Percentiles rank a stretch among this genome's conserved stretches.
Evolutionary conservation across 164 flowering plant genomes (phyloP).

Genomic region (Santalum album): DNA sequence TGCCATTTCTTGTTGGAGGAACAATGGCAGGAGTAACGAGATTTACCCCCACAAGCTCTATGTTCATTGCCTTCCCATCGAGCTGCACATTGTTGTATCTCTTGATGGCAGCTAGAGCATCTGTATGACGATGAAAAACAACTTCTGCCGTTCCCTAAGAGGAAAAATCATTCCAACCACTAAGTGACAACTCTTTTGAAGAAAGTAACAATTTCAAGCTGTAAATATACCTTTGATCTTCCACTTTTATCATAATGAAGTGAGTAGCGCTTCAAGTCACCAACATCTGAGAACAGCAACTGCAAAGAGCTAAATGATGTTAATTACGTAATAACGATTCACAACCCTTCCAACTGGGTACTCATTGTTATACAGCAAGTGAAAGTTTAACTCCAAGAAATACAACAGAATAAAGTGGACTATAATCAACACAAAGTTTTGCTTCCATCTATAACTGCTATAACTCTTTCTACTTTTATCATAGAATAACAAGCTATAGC

Average conservation of each 20-base stretch:
- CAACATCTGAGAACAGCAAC: constrained; percentile 1
- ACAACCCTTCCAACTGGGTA: too few species aligned
- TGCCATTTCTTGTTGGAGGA: not conserved
- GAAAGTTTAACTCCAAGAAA: too few species aligned
- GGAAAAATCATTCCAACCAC: not conserved
- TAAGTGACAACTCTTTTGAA: not conserved
- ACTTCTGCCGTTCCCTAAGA: constrained; percentile 3
- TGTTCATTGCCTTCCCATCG: constrained; percentile 4
- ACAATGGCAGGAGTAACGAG: not conserved
- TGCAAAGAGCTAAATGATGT: not conserved
- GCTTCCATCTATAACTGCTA: too few species aligned
- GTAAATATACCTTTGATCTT: constrained; percentile 2
- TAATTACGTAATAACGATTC: too few species aligned
- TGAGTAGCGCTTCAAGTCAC: not conserved
- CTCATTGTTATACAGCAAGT: too few species aligned
- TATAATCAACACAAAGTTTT: too few species aligned
- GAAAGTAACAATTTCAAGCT: not conserved
- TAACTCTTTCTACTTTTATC: too few species aligned
- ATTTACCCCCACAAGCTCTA: constrained; percentile 3
- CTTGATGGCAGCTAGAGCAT: constrained; percentile 1
- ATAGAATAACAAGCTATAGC: too few species aligned
- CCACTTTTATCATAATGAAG: constrained; percentile 2
- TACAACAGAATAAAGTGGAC: too few species aligned
- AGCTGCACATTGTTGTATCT: constrained; percentile 1
- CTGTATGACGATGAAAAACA: not conserved